Percentiles rank a stretch among this genome's conserved stretches.
Conservation (phyloP, 768 basidiomycete species). For the Mycena vitilis region DNA sequence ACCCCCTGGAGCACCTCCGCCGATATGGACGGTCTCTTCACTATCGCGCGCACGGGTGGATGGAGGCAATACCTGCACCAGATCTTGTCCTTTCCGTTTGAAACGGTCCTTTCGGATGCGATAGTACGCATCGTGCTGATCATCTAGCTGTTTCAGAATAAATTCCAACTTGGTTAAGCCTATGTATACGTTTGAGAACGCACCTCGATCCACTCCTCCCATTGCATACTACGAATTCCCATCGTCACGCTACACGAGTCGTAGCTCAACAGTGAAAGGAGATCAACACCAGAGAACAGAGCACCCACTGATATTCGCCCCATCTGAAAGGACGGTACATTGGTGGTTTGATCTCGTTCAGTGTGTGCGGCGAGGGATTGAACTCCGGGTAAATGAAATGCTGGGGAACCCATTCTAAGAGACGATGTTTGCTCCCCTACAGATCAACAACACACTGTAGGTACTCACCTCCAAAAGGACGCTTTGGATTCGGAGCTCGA, state of each 20-base stretch:
- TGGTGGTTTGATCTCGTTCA: conserved; percentile 63
- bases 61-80: conserved; percentile 57
- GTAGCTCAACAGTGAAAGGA: neutral
- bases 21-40: conserved; percentile 52
- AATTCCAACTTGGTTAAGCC: neutral
- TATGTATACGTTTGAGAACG: conserved; percentile 12
- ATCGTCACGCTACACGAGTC: conserved; percentile 65
- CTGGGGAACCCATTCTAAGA: conserved; percentile 43
- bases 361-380: conserved; percentile 51
- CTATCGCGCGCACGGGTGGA: conserved; percentile 25
- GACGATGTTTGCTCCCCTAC: too few species aligned
- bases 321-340: conserved; percentile 75
- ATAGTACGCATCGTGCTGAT: conserved; percentile 54
- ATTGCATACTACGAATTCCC: conserved; percentile 75
- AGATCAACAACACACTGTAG: too few species aligned
- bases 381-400: conserved; percentile 64
- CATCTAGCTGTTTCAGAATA: conserved; percentile 20
- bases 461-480: conserved; percentile 18
- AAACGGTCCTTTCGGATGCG: conserved; percentile 69
- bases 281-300: conserved; percentile 10
- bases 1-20: conserved; percentile 54
- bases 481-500: conserved; percentile 9
- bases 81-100: conserved; percentile 58
- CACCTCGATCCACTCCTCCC: conserved; percentile 81
- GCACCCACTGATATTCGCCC: conserved; percentile 71